A percentile compares a stretch with the other conserved stretches of the same genome.
Evolutionary conservation across 495 filamentous ascomycete genomes (phyloP).

Genomic region (Glutinoglossum americanum): DNA sequence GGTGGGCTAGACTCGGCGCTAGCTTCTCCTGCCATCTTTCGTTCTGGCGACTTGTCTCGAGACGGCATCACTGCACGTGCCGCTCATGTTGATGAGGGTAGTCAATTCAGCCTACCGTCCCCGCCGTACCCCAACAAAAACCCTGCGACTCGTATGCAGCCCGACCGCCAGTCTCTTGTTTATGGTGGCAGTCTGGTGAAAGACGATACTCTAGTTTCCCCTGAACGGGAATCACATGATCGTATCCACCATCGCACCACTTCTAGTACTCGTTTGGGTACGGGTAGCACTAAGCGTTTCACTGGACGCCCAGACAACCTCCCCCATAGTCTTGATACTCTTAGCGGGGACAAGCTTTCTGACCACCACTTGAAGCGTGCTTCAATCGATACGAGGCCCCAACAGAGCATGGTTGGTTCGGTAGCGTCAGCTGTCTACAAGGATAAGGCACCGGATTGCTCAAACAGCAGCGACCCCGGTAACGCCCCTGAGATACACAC

Average conservation of each 20-base stretch:
- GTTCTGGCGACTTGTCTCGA: no score
- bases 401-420: not conserved
- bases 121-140: not conserved
- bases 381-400: not conserved
- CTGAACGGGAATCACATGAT: not conserved
- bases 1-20: no score
- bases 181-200: not conserved
- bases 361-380: not conserved
- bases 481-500: not conserved
- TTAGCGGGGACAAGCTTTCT: not conserved
- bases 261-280: not conserved
- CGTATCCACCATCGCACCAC: not conserved
- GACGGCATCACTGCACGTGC: not conserved
- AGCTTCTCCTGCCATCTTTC: no score
- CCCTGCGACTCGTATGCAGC: not conserved
- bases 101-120: not conserved
- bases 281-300: no score
- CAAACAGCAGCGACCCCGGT: not conserved
- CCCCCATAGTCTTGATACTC: not conserved
- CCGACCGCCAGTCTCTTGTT: not conserved
- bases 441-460: not conserved
- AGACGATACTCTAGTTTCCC: not conserved
- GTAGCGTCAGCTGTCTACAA: not conserved
- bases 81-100: not conserved
- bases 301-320: not conserved